Base-by-base conservation (phyloP, 495 filamentous ascomycete genomes). In the Podospora pseudocomata region DNA sequence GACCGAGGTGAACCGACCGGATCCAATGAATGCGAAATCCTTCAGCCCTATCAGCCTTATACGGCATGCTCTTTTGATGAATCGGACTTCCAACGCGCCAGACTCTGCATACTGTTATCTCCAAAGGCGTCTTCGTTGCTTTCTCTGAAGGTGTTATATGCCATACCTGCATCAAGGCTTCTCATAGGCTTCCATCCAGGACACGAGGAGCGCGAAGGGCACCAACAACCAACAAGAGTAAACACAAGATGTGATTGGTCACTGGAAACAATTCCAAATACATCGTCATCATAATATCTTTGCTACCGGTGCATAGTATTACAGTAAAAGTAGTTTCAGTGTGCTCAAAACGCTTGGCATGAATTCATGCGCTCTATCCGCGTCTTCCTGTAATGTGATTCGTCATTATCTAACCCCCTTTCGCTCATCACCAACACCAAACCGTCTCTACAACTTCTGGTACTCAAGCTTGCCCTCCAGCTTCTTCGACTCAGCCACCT, bases 401-500 rank as follows among this genome's bases (percentile, higher is more conserved):
- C 9, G 2, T 49, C 65, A 16, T 67, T n/a, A 9, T 63, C 30
- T 27, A 55, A 5, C 13, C 16, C 60, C 15, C 15, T 11, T 49
- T 3, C 39, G 39, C 39, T 49, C 15, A 3, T 49, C 39, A 49
- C 7, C 39, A 16, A 49, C 23, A 13, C 39, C 7, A 20, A 63
- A 18, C 54, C 64, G 20, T 15, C 27, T 67, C 82, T 89, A 99
- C 80, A 99, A 82, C 84, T 98, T 97, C 85, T 96, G 89, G 82
- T 99, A 99, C 78, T 99, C 95, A 62, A 97, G 84, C 82, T 96
- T 96, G 80, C 95, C 96, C 79, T 98, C 96, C 69, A 98, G 79
- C 80, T 99, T 99, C 91, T 99, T 99, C 44, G 92, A 85, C 80
- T 99, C 96, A 18, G 90, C 92, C 71, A 99, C 89, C 86, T 98